A percentile compares a stretch with the other conserved stretches of the same genome.
phyloP scores from a whole-genome alignment of 768 basidiomycete species.

The Tephrocybe sp. region DNA sequence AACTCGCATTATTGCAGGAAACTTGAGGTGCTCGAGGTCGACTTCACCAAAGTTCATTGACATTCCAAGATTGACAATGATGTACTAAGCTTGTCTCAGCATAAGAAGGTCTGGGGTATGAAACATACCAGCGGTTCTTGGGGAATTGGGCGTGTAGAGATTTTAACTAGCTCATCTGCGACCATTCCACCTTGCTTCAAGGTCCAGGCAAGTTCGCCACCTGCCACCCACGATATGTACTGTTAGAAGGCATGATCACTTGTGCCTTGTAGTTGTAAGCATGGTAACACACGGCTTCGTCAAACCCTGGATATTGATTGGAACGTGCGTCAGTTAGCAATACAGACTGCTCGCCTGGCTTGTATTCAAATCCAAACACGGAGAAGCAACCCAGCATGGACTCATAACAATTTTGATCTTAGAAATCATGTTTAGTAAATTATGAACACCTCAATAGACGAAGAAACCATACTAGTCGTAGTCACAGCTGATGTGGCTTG shows the following conservation, averaged over 20 bases:
- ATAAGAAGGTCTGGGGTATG: not conserved
- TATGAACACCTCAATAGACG: not conserved
- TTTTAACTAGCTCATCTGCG: conserved; percentile 54
- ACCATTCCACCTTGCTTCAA: conserved; percentile 62
- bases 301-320: conserved; percentile 34
- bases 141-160: conserved; percentile 68
- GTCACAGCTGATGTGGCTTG: conserved; percentile 79
- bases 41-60: conserved; percentile 74
- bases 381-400: conserved; percentile 52
- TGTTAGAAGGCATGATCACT: conserved; percentile 21
- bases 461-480: conserved; percentile 45
- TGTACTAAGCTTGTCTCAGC: conserved; percentile 49
- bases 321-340: not conserved
- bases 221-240: conserved; percentile 82
- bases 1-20: conserved; percentile 74
- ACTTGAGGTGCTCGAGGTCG: conserved; percentile 68
- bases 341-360: conserved; percentile 46
- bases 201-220: conserved; percentile 67
- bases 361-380: conserved; percentile 82
- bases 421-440: not conserved
- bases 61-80: conserved; percentile 85
- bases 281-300: conserved; percentile 46
- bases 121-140: conserved; percentile 78
- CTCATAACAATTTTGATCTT: conserved; percentile 74
- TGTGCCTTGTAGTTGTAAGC: not conserved